A percentile compares a stretch with the other conserved stretches of the same genome.
Conservation (phyloP, 352 stramenopile species). For the Globisporangium canariense region DNA sequence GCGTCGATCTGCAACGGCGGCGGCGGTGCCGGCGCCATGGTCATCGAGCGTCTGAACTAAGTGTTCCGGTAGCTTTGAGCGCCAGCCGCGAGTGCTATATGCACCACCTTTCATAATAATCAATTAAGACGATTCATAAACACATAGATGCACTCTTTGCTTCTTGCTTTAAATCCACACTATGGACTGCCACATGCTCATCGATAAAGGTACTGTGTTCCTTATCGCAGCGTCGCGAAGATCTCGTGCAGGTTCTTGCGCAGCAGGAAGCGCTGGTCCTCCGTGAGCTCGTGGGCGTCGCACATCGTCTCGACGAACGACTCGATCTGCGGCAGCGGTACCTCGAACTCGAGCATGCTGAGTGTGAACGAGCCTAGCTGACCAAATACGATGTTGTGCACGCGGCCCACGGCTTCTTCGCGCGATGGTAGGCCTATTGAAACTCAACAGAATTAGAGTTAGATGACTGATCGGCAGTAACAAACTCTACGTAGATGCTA, state of each 20-base stretch:
- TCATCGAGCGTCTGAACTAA: conserved; percentile 91
- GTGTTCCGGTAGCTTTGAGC: conserved; percentile 56
- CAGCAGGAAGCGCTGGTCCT: conserved; percentile 81
- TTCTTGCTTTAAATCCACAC: not conserved
- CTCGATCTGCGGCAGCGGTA: conserved; percentile 72
- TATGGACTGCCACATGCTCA: not conserved
- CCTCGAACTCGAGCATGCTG: conserved; percentile 87
- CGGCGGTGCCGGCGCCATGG: conserved; percentile 94
- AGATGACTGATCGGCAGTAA: not conserved
- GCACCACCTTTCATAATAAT: conserved; percentile 2
- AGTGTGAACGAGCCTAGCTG: conserved; percentile 83
- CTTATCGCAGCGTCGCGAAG: conserved; percentile 38
- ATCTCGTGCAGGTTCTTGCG: conserved; percentile 82
- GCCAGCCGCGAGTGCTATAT: not conserved
- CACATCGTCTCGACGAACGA: conserved; percentile 88
- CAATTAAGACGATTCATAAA: conserved; percentile 6
- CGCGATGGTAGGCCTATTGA: conserved; percentile 45
- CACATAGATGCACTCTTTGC: not conserved
- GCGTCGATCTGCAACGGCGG: conserved; percentile 99
- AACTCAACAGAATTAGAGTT: not conserved
- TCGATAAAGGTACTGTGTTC: not conserved
- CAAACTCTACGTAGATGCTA: not conserved
- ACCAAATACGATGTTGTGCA: conserved; percentile 88
- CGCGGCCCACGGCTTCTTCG: conserved; percentile 76
- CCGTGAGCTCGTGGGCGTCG: conserved; percentile 79